phyloP scores from a whole-genome alignment of 345 rosid species.

The Salix purpurea region DNA sequence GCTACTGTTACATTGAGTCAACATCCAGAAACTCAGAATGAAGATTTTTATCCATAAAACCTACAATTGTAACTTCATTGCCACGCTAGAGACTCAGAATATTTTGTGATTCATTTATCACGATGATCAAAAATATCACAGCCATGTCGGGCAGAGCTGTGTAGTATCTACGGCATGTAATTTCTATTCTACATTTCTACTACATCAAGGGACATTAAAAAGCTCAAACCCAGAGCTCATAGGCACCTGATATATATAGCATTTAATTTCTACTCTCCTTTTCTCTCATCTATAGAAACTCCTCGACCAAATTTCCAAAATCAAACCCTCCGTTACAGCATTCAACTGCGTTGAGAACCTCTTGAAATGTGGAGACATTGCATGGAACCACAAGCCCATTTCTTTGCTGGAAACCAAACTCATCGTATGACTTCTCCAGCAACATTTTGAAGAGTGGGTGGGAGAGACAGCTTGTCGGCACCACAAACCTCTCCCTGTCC shows the following conservation, averaged over 20 bases:
- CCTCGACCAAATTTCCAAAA: conserved; percentile 65
- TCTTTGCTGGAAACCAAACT: conserved; percentile 50
- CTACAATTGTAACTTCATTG: not conserved
- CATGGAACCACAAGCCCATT: conserved; percentile 72
- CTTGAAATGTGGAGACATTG: conserved; percentile 59
- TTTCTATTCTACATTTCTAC: not conserved
- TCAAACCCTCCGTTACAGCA: conserved; percentile 65
- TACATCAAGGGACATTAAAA: not conserved
- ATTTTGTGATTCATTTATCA: too few relatives aligned
- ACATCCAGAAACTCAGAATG: too few relatives aligned
- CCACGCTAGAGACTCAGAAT: not conserved
- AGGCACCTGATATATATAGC: too few relatives aligned
- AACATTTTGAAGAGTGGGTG: conserved; percentile 85
- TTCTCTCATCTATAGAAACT: conserved; percentile 41
- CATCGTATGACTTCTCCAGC: conserved; percentile 68
- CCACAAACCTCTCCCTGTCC: conserved; percentile 56
- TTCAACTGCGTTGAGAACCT: conserved; percentile 62
- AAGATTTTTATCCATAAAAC: too few relatives aligned
- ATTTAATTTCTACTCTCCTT: not conserved
- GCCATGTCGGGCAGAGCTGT: not conserved
- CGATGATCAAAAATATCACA: not conserved
- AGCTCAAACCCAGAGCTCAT: not conserved
- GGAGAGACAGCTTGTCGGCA: conserved; percentile 63
- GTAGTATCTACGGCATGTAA: not conserved
- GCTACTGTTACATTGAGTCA: too few relatives aligned